These are phyloP conservation scores for Prunus mongolica DNA, from an alignment of 306 rosid species.

Conservation along the genomic window DNA sequence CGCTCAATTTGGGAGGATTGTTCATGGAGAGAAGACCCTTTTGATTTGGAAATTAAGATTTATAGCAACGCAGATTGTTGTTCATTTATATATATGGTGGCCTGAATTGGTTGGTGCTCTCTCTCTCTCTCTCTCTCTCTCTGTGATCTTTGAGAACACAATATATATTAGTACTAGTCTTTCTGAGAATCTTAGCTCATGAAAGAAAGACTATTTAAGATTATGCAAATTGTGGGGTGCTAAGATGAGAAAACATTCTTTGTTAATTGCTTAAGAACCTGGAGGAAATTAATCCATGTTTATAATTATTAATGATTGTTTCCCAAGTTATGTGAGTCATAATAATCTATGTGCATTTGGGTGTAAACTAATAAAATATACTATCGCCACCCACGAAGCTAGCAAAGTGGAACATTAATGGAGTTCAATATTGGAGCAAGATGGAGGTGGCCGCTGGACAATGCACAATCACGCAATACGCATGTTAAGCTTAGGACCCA, in stretches of 20 bases:
- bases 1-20: slow-evolving; percentile 27
- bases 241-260: slow-evolving; percentile 17
- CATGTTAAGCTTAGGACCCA: not conserved
- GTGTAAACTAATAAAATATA: slow-evolving; percentile 6
- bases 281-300: not conserved
- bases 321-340: slow-evolving; percentile 27
- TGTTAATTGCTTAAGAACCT: slow-evolving; percentile 12
- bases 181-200: slow-evolving; percentile 25
- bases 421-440: not conserved
- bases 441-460: not conserved
- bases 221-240: not conserved
- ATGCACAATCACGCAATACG: not conserved
- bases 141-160: slow-evolving; percentile 6
- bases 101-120: not conserved
- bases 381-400: not conserved
- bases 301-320: not conserved
- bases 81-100: not conserved
- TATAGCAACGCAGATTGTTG: not conserved
- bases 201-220: slow-evolving; percentile 9
- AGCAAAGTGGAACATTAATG: too few relatives aligned
- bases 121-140: too few relatives aligned
- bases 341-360: slow-evolving; percentile 1
- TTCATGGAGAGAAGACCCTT: slow-evolving; percentile 16
- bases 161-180: slow-evolving; percentile 3
- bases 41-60: not conserved